These are phyloP conservation scores for Quercus rubra DNA, from an alignment of 306 rosid species.

Conservation along the genomic window DNA sequence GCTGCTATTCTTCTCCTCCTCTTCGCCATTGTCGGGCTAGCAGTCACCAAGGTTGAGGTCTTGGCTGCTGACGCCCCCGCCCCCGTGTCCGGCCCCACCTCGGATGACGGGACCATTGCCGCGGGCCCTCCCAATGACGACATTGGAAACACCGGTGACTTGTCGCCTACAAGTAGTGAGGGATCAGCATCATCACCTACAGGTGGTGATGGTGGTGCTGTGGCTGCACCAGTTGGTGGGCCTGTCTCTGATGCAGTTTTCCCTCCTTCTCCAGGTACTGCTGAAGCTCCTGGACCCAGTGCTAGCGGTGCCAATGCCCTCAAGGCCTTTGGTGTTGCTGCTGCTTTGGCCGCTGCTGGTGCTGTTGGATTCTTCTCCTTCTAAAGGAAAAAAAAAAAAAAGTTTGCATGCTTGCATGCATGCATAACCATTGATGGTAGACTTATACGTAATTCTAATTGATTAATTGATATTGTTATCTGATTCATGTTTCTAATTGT, in stretches of 20 bases:
- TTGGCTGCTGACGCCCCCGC: not conserved
- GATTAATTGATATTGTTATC: not conserved
- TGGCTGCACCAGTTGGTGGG: conserved; percentile 43
- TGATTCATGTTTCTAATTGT: not conserved
- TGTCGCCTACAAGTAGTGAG: not conserved
- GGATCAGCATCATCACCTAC: no score
- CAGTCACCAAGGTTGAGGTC: conserved; percentile 15
- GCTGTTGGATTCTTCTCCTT: conserved; percentile 31
- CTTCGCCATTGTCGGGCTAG: conserved; percentile 39
- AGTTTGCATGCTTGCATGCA: no score
- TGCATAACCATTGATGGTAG: not conserved
- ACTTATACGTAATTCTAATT: not conserved
- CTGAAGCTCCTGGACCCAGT: not conserved
- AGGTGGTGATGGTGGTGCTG: not conserved
- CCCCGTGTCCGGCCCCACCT: not conserved
- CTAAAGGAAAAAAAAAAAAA: not conserved
- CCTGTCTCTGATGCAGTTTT: conserved; percentile 39
- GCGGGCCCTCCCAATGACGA: not conserved
- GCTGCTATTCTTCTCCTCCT: conserved; percentile 35
- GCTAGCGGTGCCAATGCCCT: conserved; percentile 16
- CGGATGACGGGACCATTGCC: not conserved
- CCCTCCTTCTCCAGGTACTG: not conserved
- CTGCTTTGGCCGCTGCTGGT: conserved; percentile 17
- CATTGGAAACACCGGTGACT: conserved; percentile 33
- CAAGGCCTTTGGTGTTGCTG: conserved; percentile 25